Base-by-base conservation (phyloP, 2,329 filamentous ascomycete species). In the Scedosporium dehoogii region DNA sequence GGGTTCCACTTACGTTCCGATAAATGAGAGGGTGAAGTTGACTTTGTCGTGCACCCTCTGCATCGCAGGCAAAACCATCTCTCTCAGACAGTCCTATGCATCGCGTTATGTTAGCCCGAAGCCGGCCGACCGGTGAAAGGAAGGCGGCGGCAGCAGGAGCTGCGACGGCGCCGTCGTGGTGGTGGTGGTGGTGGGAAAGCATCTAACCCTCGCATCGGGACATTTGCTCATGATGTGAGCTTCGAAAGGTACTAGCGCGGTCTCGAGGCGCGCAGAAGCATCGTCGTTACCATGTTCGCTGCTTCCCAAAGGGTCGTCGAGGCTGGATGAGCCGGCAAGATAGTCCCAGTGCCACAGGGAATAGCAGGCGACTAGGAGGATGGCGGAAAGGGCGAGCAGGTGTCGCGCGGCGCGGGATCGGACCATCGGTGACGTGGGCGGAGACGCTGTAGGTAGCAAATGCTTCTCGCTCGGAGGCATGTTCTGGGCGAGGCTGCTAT, bases 211-310 rank as follows among this genome's bases (percentile, higher is more conserved):
- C 2, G 94, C 92, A 74, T 99, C 94, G 0, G 93, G 92, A 70
- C 94, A 99, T 80, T 97, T 97, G 76, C 87, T 90, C 88, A 97
- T 99, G 69, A 97, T 94, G 73, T 97, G 93, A 62, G 91, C 90
- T 73, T 99, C 94, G 2, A 99, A 76, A 3, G 91, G 89, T 4
- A 97, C 88, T 63, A 79, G 75, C 55, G 65, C 65, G 60, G 66
- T 63, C 16, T 23, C 29, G 14, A 27, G 56, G 23, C 29, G 27
- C 3, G n/a, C 14, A 42, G 10, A 21, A 41, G n/a, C 10, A 21
- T n/a, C 14, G 21, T 18, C 56, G 14, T 5, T 23, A 7, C 21
- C 51, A 55, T 55, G 29, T 64, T 59, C 27, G 56, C 46, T 62
- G 63, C 55, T 63, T 63, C 33, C 63, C 64, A 14, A 63, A 65